Percentiles rank a stretch among this genome's conserved stretches.
Evolutionary conservation across 2,329 filamentous ascomycete genomes (phyloP).

Genomic region (Ceratocystis cubensis): DNA sequence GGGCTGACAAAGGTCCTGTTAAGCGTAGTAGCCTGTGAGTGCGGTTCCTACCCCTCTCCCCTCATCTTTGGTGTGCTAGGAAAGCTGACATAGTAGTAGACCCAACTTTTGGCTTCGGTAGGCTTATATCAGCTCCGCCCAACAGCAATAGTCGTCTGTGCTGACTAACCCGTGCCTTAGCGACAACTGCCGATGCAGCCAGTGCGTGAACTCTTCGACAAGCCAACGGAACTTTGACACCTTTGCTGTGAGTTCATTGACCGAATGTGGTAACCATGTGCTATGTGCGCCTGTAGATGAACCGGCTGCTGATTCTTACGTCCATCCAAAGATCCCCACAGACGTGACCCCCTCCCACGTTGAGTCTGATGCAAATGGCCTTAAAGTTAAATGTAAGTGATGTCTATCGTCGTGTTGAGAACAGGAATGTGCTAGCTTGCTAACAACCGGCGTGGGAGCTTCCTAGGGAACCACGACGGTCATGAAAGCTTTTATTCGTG

Average conservation of each 20-base stretch:
- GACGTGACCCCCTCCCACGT: neutral
- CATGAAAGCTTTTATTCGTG: constrained; percentile 58
- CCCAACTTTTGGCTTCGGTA: constrained; percentile 20
- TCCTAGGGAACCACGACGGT: constrained; percentile 51
- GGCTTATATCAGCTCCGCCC: neutral
- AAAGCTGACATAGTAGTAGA: neutral
- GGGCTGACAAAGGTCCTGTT: neutral
- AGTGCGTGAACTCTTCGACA: constrained; percentile 34
- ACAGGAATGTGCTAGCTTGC: neutral
- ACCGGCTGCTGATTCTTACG: neutral
- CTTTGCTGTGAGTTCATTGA: constrained; percentile 27
- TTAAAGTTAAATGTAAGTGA: constrained; percentile 6
- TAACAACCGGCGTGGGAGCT: constrained; percentile 7
- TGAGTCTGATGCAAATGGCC: neutral
- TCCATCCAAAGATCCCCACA: neutral
- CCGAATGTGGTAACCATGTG: neutral
- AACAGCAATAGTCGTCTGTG: neutral
- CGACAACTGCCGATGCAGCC: constrained; percentile 34
- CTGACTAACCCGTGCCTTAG: constrained; percentile 23
- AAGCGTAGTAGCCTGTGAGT: constrained; percentile 17
- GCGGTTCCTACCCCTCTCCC: neutral
- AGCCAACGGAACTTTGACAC: constrained; percentile 34
- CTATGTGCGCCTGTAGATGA: neutral
- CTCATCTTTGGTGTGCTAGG: neutral
- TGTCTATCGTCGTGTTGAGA: neutral